phyloP scores from a whole-genome alignment of 192 early-diverging fungal species.

The Coemansia sp. region DNA sequence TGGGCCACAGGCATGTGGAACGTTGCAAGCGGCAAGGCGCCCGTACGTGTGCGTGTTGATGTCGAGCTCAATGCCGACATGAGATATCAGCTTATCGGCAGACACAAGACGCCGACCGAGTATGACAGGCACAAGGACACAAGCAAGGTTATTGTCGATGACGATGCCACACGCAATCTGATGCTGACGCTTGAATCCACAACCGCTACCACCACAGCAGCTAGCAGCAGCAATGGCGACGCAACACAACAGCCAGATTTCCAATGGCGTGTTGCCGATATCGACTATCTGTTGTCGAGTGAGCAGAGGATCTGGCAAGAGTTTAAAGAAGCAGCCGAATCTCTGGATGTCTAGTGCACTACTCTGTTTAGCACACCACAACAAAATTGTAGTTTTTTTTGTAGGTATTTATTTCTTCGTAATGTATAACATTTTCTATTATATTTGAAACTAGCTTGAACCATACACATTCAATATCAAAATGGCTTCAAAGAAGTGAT shows the following conservation, averaged over 20 bases:
- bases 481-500: not conserved
- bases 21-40: constrained; percentile 1
- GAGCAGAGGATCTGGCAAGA: constrained; percentile 29
- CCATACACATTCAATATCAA: too few relatives aligned
- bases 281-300: constrained; percentile 46
- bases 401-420: too few relatives aligned
- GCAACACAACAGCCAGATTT: constrained; percentile 11
- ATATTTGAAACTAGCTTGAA: too few relatives aligned
- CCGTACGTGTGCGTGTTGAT: constrained; percentile 34
- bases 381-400: too few relatives aligned
- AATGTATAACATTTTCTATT: too few relatives aligned
- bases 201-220: not conserved
- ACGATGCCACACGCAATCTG: constrained; percentile 41
- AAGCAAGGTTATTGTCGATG: constrained; percentile 34
- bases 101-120: constrained; percentile 15
- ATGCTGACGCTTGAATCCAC: constrained; percentile 43
- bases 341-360: too few relatives aligned
- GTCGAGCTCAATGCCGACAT: constrained; percentile 36
- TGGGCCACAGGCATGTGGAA: constrained; percentile 10
- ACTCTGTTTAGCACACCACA: too few relatives aligned
- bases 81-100: constrained; percentile 33
- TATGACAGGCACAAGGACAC: constrained; percentile 26
- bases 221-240: not conserved
- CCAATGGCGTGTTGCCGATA: constrained; percentile 41
- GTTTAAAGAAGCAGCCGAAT: constrained; percentile 26